These are phyloP conservation scores for Eutreptiella sp. DNA, from an alignment of 208 protist genomes.

Conservation along the genomic window DNA sequence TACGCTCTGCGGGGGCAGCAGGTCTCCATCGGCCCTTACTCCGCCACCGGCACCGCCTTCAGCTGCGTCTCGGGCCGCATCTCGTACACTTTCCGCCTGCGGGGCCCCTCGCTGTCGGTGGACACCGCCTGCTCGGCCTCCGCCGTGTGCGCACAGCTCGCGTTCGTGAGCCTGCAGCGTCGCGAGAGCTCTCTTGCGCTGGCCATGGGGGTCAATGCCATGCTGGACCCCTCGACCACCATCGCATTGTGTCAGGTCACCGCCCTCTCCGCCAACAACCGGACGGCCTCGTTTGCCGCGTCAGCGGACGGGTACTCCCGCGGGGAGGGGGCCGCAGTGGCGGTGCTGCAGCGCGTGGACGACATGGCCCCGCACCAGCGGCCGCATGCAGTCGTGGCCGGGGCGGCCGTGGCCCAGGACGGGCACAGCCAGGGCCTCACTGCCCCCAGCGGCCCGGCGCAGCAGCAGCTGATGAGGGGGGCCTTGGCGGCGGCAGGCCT, in stretches of 20 bases:
- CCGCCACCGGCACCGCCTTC: slow-evolving; percentile 1
- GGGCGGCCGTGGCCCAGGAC: slow-evolving; percentile 47
- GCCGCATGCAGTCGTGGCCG: slow-evolving; percentile 27
- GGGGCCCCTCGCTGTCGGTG: slow-evolving; percentile 46
- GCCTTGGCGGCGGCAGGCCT: slow-evolving; percentile 25
- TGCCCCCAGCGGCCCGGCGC: slow-evolving; percentile 34
- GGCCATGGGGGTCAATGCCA: slow-evolving; percentile 38
- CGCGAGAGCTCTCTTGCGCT: slow-evolving; percentile 4
- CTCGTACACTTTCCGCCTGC: slow-evolving; percentile 47
- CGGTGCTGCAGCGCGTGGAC: slow-evolving; percentile 44
- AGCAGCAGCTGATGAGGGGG: slow-evolving; percentile 31
- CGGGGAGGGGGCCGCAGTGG: slow-evolving; percentile 49
- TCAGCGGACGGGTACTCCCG: slow-evolving; percentile 61
- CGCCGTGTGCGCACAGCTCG: slow-evolving; percentile 53
- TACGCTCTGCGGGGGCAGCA: slow-evolving; percentile 7
- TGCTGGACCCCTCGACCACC: slow-evolving; percentile 27
- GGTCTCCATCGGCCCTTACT: slow-evolving; percentile 16
- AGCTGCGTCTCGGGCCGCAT: slow-evolving; percentile 35
- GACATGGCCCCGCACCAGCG: not conserved
- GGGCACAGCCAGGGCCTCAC: slow-evolving; percentile 34
- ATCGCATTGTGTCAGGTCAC: slow-evolving; percentile 32
- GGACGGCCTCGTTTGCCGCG: slow-evolving; percentile 58
- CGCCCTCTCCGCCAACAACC: slow-evolving; percentile 39
- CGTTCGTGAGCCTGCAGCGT: slow-evolving; percentile 27
- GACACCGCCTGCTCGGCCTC: slow-evolving; percentile 69